Conservation (phyloP, 352 stramenopile genomes). For the Pythium sukuiense region DNA sequence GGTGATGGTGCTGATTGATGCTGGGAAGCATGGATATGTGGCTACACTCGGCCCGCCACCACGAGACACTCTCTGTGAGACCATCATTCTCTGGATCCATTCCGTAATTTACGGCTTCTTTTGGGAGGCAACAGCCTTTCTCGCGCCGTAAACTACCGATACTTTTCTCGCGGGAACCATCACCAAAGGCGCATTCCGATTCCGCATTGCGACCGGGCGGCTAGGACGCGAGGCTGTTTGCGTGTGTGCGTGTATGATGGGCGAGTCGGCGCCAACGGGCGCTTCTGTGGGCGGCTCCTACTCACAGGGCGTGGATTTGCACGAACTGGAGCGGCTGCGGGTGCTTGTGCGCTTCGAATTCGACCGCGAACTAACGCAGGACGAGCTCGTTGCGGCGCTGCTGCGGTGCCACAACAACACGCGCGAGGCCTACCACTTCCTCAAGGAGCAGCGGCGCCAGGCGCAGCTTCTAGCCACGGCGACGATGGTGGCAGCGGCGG, state of each 20-base stretch:
- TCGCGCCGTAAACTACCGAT: constrained; percentile 1
- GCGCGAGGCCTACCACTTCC: constrained; percentile 47
- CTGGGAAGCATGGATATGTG: neutral
- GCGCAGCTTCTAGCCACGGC: constrained; percentile 13
- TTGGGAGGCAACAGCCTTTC: neutral
- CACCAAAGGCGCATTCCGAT: neutral
- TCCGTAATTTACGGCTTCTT: constrained; percentile 3
- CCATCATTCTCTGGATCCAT: constrained; percentile 10
- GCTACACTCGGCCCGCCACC: too few relatives aligned
- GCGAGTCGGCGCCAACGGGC: constrained; percentile 15
- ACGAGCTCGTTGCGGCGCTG: constrained; percentile 53
- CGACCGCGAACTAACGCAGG: constrained; percentile 37
- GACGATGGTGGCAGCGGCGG: constrained; percentile 13
- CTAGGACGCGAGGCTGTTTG: neutral
- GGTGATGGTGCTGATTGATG: neutral
- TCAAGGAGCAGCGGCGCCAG: constrained; percentile 40
- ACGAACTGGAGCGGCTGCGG: constrained; percentile 54
- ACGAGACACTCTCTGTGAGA: neutral
- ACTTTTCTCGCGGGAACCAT: constrained; percentile 2
- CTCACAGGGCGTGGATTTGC: constrained; percentile 39
- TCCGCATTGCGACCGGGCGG: neutral
- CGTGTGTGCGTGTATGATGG: constrained; percentile 16
- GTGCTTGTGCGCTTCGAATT: constrained; percentile 69
- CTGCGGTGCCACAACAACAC: constrained; percentile 41
- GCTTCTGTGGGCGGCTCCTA: constrained; percentile 17